These are phyloP conservation scores for Senna tora DNA, from an alignment of 306 rosid genomes.

Conservation along the genomic window DNA sequence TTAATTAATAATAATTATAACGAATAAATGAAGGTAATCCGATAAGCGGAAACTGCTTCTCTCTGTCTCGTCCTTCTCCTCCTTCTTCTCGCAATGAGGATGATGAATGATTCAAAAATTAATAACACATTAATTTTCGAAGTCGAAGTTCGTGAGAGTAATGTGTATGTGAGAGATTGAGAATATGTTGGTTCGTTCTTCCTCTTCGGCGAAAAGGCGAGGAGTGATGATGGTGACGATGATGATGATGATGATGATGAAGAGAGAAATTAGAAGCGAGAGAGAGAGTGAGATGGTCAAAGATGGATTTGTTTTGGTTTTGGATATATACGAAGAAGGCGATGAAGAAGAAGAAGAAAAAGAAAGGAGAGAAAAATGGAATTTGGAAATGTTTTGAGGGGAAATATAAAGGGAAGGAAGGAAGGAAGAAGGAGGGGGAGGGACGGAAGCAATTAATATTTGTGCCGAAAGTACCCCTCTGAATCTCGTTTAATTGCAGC, in stretches of 20 bases:
- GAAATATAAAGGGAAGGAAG: neutral
- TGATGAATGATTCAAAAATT: constrained; percentile 28
- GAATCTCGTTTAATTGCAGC: constrained; percentile 33
- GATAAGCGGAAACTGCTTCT: constrained; percentile 38
- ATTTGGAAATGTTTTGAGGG: neutral
- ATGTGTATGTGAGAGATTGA: neutral
- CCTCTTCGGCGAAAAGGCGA: constrained; percentile 61
- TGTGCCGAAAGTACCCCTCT: constrained; percentile 35
- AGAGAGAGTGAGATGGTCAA: constrained; percentile 76
- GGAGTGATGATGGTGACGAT: constrained; percentile 45
- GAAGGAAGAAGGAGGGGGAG: neutral
- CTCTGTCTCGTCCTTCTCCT: neutral
- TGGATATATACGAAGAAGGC: constrained; percentile 44
- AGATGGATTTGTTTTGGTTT: constrained; percentile 67
- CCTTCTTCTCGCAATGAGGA: constrained; percentile 15
- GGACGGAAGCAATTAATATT: neutral
- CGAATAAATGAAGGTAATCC: constrained; percentile 11
- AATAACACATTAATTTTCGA: too few relatives aligned
- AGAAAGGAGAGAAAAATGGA: too few relatives aligned
- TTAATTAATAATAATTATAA: neutral
- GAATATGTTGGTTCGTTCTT: neutral
- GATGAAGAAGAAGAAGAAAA: neutral
- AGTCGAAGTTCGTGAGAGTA: too few relatives aligned
- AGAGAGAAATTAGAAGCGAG: constrained; percentile 5
- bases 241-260: constrained; percentile 34